Evolutionary conservation across 345 rosid genomes (phyloP).

Genomic region (Hibiscus syriacus): DNA sequence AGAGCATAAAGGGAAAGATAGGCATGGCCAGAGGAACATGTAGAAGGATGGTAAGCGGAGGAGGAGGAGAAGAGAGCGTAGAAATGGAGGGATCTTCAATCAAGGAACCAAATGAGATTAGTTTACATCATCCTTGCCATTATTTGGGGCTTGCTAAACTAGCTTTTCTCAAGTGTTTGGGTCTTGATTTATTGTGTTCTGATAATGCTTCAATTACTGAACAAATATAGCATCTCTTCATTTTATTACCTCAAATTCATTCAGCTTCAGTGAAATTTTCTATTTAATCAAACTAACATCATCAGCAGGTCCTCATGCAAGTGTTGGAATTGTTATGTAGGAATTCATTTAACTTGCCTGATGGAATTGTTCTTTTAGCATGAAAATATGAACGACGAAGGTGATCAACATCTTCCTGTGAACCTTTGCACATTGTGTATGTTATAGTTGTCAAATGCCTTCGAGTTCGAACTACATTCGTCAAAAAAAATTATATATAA

Average conservation of each 20-base stretch:
- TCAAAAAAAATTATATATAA: too few relatives aligned
- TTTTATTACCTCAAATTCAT: neutral
- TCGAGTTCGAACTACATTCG: too few relatives aligned
- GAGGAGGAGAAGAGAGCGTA: conserved; percentile 3
- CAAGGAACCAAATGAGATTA: too few relatives aligned
- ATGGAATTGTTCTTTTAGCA: too few relatives aligned
- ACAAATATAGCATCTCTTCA: neutral
- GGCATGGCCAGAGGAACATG: conserved; percentile 11
- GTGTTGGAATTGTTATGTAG: too few relatives aligned
- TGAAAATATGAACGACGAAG: too few relatives aligned
- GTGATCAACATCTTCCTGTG: too few relatives aligned
- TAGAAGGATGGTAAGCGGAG: conserved; percentile 18
- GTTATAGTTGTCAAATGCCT: too few relatives aligned
- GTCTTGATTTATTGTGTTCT: conserved; percentile 18
- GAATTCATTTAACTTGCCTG: too few relatives aligned
- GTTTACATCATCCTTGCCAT: conserved; percentile 30
- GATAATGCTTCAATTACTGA: neutral
- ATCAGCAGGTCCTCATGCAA: too few relatives aligned
- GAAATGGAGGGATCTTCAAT: conserved; percentile 14
- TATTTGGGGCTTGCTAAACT: conserved; percentile 34
- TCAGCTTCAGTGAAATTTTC: neutral
- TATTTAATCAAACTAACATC: neutral
- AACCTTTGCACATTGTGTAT: too few relatives aligned
- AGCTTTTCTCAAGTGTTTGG: conserved; percentile 40
- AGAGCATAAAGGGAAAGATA: conserved; percentile 24